Conservation (phyloP, 2,329 filamentous ascomycete species). For the Aspergillus nomiae region DNA sequence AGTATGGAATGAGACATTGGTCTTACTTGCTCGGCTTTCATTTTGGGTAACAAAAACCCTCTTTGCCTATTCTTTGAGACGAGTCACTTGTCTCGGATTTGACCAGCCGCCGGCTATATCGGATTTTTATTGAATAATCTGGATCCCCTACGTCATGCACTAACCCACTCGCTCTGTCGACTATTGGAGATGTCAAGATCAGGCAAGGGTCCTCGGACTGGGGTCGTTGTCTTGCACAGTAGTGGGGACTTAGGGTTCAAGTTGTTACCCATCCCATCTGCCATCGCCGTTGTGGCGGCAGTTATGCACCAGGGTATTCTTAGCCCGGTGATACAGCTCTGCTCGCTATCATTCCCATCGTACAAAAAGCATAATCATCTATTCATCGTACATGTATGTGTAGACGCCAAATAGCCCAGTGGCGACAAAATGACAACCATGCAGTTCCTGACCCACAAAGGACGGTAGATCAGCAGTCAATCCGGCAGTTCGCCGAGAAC, state of each 20-base stretch:
- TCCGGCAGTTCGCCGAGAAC: not conserved
- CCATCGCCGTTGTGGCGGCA: not conserved
- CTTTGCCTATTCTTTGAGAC: not conserved
- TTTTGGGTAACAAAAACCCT: not conserved
- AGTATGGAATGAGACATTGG: not conserved
- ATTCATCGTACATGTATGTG: not conserved
- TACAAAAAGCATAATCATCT: not conserved
- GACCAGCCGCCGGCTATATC: not conserved
- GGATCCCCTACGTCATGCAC: not conserved
- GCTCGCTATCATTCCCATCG: not conserved
- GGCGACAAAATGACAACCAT: not conserved
- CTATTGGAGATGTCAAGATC: not conserved
- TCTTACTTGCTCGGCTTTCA: not conserved
- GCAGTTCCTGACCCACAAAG: not conserved
- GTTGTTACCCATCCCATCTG: not conserved
- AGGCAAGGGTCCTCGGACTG: not conserved
- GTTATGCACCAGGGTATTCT: not conserved
- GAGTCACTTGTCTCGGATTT: not conserved
- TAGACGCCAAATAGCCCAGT: not conserved
- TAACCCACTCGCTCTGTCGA: not conserved
- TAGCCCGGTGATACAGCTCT: not conserved
- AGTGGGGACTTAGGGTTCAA: not conserved
- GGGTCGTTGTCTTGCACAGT: not conserved
- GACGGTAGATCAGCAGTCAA: not conserved
- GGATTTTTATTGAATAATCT: not conserved